Evolutionary conservation across 2,329 filamentous ascomycete genomes (phyloP), one percentile per base, ranked within the genome.

Genomic region (Tolypocladium album): DNA sequence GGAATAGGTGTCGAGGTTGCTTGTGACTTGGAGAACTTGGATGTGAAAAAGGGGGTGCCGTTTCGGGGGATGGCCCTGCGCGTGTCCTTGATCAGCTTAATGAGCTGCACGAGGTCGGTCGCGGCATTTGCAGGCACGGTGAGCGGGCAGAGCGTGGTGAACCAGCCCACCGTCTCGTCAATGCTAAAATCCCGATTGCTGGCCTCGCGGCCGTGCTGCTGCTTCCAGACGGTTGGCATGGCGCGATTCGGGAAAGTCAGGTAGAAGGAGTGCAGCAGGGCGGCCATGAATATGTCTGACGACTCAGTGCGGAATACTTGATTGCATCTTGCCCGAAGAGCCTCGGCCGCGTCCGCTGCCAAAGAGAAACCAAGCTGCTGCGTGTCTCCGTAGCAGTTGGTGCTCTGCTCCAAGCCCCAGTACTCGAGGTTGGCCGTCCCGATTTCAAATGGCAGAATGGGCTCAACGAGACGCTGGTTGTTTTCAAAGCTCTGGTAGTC

Each of bases 101-200:
- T 69, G 0, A 80, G 76, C 15, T 79, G 73, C 45, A 83, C 69
- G 20, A 84, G 69, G 61, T 84, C 80, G 39, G 81, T 77, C 2
- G 74, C 69, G 2, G 72, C 70, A 2, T 78, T 74, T 1, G 77
- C 65, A 11, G 75, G 73, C 3, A 79, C 70, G 1, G 75, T 72
- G 7, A 85, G 71, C 0, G 83, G 83, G 56, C 78, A 82, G 15
- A 86, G 70, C 0, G 81, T 78, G 2, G 82, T 84, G 63, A 86
- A 84, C 82, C 82, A 85, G 2, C 83, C 83, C 0, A 86, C 81
- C 0, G 82, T 85, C 58, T 82, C 74, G 5, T 78, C 77, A 0
- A 84, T 75, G 67, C 85, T 80, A 15, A 80, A 71, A 20, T 78
- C 76, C 0, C 70, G 67, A 34, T 76, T 76, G 62, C 75, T 75